Evolutionary conservation across 2,329 filamentous ascomycete species (phyloP).

Genomic region (Macrophomina phaseolina): DNA sequence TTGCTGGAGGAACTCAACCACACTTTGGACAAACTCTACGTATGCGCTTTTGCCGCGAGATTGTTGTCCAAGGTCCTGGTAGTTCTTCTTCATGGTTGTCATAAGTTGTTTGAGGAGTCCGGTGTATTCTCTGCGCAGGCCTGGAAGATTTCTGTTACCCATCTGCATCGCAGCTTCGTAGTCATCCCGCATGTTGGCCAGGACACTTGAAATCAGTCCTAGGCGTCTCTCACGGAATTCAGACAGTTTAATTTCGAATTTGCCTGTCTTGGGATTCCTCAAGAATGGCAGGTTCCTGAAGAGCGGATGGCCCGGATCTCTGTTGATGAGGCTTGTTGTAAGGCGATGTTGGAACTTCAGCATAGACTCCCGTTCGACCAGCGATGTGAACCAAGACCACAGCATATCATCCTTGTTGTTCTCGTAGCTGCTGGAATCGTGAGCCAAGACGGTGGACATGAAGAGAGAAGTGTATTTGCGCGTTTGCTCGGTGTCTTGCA

Average conservation of each 20-base stretch:
- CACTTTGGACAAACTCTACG: constrained; percentile 65
- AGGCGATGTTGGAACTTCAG: constrained; percentile 67
- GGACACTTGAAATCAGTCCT: constrained; percentile 59
- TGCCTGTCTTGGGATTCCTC: constrained; percentile 29
- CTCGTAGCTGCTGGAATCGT: constrained; percentile 47
- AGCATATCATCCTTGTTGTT: constrained; percentile 57
- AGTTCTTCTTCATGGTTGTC: constrained; percentile 66
- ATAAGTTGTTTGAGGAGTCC: constrained; percentile 62
- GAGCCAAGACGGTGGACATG: constrained; percentile 47
- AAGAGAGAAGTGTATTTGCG: constrained; percentile 54
- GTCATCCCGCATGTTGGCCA: constrained; percentile 65
- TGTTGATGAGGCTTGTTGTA: constrained; percentile 60
- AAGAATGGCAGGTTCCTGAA: constrained; percentile 65
- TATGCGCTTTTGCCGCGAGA: constrained; percentile 57
- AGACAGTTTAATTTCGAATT: constrained; percentile 55
- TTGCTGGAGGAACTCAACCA: constrained; percentile 66
- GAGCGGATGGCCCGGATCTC: constrained; percentile 52
- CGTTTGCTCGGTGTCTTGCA: constrained; percentile 53
- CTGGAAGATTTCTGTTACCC: constrained; percentile 27
- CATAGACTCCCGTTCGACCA: constrained; percentile 65
- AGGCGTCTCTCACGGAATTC: constrained; percentile 63
- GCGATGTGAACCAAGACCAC: constrained; percentile 58
- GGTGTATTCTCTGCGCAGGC: constrained; percentile 54
- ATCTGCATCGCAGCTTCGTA: constrained; percentile 30
- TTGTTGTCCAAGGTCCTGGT: constrained; percentile 56